Percentiles rank a stretch among this genome's conserved stretches.
Evolutionary conservation across 495 filamentous ascomycete genomes (phyloP).

Genomic region (Achaetomiella virescens): DNA sequence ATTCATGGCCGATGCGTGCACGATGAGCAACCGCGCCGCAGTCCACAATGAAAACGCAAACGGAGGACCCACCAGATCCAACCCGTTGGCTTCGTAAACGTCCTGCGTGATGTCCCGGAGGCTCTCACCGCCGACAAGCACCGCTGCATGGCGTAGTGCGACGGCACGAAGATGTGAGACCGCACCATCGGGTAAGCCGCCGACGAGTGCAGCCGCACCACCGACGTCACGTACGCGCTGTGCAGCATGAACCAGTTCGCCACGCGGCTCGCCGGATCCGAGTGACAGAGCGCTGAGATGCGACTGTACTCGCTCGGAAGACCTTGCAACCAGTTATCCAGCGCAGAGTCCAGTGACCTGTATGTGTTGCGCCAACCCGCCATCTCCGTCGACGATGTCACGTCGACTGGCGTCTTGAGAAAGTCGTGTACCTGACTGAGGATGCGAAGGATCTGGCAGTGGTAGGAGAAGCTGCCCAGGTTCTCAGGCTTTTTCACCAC

Average conservation of each 20-base stretch:
- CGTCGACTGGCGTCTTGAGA: not conserved
- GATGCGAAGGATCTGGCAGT: not conserved
- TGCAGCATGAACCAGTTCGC: not conserved
- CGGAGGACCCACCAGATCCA: not conserved
- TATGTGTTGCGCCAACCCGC: not conserved
- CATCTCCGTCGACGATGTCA: not conserved
- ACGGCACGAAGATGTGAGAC: not conserved
- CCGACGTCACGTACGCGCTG: not conserved
- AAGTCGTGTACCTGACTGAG: not conserved
- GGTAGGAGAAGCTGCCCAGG: not conserved
- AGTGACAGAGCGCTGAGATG: not conserved
- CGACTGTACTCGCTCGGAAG: not conserved
- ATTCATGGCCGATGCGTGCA: not conserved
- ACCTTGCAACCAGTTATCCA: not conserved
- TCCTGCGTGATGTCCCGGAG: not conserved
- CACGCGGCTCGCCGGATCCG: not conserved
- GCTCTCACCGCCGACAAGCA: not conserved
- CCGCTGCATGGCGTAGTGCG: not conserved
- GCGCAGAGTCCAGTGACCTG: not conserved
- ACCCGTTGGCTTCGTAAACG: not conserved
- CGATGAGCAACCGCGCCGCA: not conserved
- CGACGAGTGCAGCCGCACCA: not conserved
- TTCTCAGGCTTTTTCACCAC: not conserved
- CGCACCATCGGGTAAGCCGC: not conserved
- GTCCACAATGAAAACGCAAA: not conserved